These are phyloP conservation scores for Taiozyma onychis DNA, from an alignment of 1,139 yeast genomes.

Conservation along the genomic window DNA sequence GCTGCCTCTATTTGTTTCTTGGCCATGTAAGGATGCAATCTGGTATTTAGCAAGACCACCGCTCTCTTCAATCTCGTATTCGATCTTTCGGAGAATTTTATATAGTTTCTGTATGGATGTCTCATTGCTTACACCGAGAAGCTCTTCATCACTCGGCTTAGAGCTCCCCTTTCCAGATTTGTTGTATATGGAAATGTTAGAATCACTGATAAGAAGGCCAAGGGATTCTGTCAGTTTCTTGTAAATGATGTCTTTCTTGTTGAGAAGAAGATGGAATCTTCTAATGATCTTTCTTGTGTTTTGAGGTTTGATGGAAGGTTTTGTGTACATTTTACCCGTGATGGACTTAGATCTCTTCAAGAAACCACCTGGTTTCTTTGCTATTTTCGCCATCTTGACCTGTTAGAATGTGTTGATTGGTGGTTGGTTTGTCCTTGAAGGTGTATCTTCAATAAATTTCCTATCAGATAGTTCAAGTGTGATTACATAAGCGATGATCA, in stretches of 20 bases:
- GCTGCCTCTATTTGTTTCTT: constrained; percentile 72
- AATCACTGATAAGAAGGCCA: constrained; percentile 25
- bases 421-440: not conserved
- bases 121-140: constrained; percentile 12
- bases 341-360: constrained; percentile 30
- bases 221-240: constrained; percentile 20
- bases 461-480: not conserved
- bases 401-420: not conserved
- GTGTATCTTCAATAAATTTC: not conserved
- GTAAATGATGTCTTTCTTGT: constrained; percentile 39
- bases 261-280: constrained; percentile 58
- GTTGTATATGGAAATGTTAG: constrained; percentile 23
- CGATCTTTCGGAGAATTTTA: constrained; percentile 44
- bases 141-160: constrained; percentile 18
- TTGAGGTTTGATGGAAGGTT: constrained; percentile 51
- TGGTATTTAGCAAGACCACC: constrained; percentile 80
- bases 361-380: constrained; percentile 16
- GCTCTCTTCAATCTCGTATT: constrained; percentile 49
- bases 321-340: constrained; percentile 30
- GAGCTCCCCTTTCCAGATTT: constrained; percentile 6
- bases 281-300: constrained; percentile 63
- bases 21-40: constrained; percentile 85
- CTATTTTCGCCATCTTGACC: constrained; percentile 3
- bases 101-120: constrained; percentile 15
- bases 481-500: constrained; percentile 14